Percentiles rank a stretch among this genome's conserved stretches.
These are phyloP conservation scores for Neurospora africana DNA, from an alignment of 495 filamentous ascomycete genomes.

Conservation along the genomic window DNA sequence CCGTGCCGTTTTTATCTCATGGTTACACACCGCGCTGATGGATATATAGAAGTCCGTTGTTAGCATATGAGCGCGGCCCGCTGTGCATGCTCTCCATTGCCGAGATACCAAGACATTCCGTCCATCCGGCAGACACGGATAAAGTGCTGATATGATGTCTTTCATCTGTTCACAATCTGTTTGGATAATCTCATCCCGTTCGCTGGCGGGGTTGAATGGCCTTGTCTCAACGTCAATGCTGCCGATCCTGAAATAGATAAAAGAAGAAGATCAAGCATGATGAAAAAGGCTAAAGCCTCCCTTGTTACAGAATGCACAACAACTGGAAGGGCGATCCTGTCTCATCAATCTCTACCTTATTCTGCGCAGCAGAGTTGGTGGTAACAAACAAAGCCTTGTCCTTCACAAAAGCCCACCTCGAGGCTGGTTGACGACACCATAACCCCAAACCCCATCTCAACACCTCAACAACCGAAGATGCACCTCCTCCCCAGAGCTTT, in stretches of 20 bases:
- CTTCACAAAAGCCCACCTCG: too few relatives aligned
- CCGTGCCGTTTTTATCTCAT: neutral
- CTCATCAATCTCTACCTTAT: neutral
- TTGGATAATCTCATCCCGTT: neutral
- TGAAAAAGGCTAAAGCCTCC: neutral
- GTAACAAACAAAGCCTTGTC: too few relatives aligned
- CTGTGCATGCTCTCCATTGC: neutral
- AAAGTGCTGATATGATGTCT: neutral
- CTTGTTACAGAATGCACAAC: too few relatives aligned
- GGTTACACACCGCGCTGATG: neutral
- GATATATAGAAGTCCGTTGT: neutral
- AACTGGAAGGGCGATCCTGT: neutral
- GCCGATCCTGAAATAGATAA: neutral
- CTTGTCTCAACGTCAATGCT: neutral
- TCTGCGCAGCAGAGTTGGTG: too few relatives aligned
- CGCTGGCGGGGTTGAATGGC: neutral
- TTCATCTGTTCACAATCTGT: neutral
- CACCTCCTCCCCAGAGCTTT: accelerated
- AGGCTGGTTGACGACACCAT: neutral
- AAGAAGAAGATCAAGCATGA: neutral
- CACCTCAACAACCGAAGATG: neutral
- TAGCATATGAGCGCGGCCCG: neutral
- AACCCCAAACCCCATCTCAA: neutral
- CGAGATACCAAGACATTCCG: neutral
- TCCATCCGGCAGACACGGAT: neutral